Conservation (phyloP, 805 yeast species). For the Metschnikowia continentalis region DNA sequence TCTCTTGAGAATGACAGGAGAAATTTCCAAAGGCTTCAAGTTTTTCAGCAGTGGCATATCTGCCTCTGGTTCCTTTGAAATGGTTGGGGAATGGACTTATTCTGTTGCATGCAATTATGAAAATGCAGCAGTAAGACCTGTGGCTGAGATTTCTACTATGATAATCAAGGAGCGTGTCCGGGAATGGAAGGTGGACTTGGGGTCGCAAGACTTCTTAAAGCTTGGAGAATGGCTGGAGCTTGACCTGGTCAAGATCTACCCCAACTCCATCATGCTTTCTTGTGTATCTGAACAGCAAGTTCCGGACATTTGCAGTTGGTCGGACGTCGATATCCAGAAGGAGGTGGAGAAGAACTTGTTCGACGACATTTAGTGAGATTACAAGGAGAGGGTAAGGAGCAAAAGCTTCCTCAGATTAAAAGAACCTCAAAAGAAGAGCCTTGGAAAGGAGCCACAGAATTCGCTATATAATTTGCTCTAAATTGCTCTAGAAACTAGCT, state of each 20-base stretch:
- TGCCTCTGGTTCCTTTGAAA: background rate
- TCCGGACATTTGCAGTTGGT: conserved; percentile 12
- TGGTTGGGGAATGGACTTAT: conserved; percentile 2
- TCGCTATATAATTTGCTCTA: too few relatives aligned
- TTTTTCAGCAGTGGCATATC: conserved; percentile 1
- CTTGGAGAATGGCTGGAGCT: conserved; percentile 6
- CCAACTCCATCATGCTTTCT: conserved; percentile 7
- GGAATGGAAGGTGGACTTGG: conserved; percentile 8
- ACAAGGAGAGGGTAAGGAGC: too few relatives aligned
- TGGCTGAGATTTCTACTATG: conserved; percentile 8
- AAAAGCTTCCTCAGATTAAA: too few relatives aligned
- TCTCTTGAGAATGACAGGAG: background rate
- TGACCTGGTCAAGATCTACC: conserved; percentile 7
- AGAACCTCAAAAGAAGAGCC: too few relatives aligned
- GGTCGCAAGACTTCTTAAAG: background rate
- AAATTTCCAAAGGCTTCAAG: conserved; percentile 6
- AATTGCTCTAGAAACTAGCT: too few relatives aligned
- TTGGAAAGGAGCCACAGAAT: too few relatives aligned
- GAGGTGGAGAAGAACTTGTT: background rate
- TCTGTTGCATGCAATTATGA: conserved; percentile 8
- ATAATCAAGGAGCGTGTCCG: conserved; percentile 4
- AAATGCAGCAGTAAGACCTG: conserved; percentile 9
- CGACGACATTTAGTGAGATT: background rate
- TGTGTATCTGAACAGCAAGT: conserved; percentile 15
- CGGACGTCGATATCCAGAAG: conserved; percentile 3